Base-by-base conservation (phyloP, 2,329 filamentous ascomycete species). In the Trichoderma sp. region DNA sequence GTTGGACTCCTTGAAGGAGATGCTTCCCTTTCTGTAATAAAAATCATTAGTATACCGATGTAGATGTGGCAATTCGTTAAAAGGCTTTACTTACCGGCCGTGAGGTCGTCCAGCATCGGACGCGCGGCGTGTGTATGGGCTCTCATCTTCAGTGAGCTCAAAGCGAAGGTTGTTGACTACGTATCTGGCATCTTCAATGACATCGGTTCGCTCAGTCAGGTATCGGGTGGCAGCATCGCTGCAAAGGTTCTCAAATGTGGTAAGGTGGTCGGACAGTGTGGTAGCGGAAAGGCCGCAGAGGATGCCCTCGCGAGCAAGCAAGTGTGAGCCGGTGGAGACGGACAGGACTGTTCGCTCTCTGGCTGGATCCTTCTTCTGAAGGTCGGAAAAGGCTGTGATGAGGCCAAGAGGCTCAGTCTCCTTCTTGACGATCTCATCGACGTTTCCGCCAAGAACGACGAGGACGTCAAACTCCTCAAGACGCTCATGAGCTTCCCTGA, bases 121-220 rank as follows among this genome's bases (percentile, higher is more conserved):
- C 85, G 91, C 92, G 83, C 87, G 89, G 75, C 92, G 87, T 78
- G 96, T 90, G 81, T 95, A 95, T 37, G 92, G 92, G 80, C 93
- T 95, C 80, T 94, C 90, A 72, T 94, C 91, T 76, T 94, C 89
- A 71, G 91, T 91, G 74, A 96, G 84, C 75, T 96, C 92, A 79
- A 95, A 96, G 74, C 93, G 91, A 70, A 94, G 89, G 81, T 96
- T 96, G 85, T 96, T 96, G 79, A 96, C 93, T 24, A 96, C 92
- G 78, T 96, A 96, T 76, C 92, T 87, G 76, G 86, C 86, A 72
- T 92, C 90, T 77, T 96, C 92, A 76, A 95, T 87, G 72, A 96
- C 91, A 76, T 96, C 92, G 75, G 92, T 93, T 77, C 92, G 90
- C 83, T 94, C 91, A 68, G 88, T 87, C 73, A 91, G 84, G 79